Conservation (phyloP, 2,329 filamentous ascomycete genomes). For the Talaromyces amestolkiae region DNA sequence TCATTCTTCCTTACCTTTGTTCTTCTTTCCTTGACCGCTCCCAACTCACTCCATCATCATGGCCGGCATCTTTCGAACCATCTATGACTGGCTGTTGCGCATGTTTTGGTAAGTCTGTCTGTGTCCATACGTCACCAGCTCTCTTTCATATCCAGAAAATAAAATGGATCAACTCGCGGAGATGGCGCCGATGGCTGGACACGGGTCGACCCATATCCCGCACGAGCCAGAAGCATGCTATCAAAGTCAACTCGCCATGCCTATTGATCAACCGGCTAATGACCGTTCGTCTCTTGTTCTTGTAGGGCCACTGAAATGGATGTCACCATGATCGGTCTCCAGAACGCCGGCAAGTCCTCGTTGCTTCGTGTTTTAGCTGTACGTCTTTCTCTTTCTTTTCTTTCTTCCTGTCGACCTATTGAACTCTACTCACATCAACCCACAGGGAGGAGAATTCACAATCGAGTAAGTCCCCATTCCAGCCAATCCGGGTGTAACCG, state of each 20-base stretch:
- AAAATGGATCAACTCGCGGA: slow-evolving; percentile 27
- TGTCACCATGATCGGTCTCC: slow-evolving; percentile 96
- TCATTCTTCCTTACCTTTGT: slow-evolving; percentile 10
- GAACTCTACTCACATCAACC: not conserved
- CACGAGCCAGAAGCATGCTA: slow-evolving; percentile 16
- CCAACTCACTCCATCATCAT: slow-evolving; percentile 52
- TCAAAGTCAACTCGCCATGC: slow-evolving; percentile 13
- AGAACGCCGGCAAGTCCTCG: slow-evolving; percentile 98
- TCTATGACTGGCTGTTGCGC: slow-evolving; percentile 98
- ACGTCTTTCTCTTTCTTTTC: slow-evolving; percentile 46
- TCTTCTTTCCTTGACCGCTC: not conserved
- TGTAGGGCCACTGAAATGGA: slow-evolving; percentile 97
- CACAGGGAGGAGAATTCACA: slow-evolving; percentile 93
- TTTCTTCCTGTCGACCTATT: not conserved
- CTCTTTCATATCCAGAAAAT: slow-evolving; percentile 23
- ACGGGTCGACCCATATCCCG: slow-evolving; percentile 33
- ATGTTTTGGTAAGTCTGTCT: slow-evolving; percentile 81
- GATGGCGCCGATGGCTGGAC: slow-evolving; percentile 21
- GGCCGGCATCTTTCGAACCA: slow-evolving; percentile 86
- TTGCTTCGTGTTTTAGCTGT: slow-evolving; percentile 91
- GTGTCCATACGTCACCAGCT: not conserved
- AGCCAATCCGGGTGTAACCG: not conserved
- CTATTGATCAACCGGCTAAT: slow-evolving; percentile 14
- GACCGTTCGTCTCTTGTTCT: slow-evolving; percentile 18
- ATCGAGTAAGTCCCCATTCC: slow-evolving; percentile 73